Evolutionary conservation across 441 rosid genomes (phyloP), one percentile per base, ranked within the genome.

Genomic region (Populus hybrid): DNA sequence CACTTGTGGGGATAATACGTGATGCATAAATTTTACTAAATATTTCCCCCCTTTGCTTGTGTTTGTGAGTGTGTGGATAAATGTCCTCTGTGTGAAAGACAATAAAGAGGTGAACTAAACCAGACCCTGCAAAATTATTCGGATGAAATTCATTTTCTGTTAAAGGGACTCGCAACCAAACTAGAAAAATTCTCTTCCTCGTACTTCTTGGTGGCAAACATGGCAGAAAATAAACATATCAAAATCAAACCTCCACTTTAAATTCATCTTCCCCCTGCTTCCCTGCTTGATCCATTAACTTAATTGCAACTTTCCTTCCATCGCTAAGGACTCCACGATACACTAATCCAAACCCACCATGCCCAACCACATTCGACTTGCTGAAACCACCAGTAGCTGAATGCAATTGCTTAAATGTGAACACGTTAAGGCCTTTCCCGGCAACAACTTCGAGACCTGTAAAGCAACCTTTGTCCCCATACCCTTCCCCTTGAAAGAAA

Each of bases 241-340:
- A 67, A 65, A 38, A 79, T 35, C 74, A 67, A 80, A 93, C 98
- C 97, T 95, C 97, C 87, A 93, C 87, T 85, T 90, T 82, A 76
- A 95, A 93, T 80, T 95, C 99, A 70, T 93, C 95, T 80, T 94
- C 97, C 10, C 97, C 97, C 83, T 92, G 97, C 83, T 89, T 90
- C 73, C 98, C 99, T 1, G 90, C 93, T 80, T 90, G 93, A 73
- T 91, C 97, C 98, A 95, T 92, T 16, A 90, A 85, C 88, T 95
- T 95, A 35, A 95, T 85, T 79, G 95, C 99, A 82, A 93, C 92
- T 86, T 94, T 95, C 85, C 84, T 89, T 30, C 98, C 97, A 85
- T 92, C 86, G 59, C 36, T 84, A 74, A 95, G 97, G 75, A 95
- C 93, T 69, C 97, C 97, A 34, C 91, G 89, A 63, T 92, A 95